Evolutionary conservation across 83 land plant species (phyloP).

Genomic region (Picea abies): DNA sequence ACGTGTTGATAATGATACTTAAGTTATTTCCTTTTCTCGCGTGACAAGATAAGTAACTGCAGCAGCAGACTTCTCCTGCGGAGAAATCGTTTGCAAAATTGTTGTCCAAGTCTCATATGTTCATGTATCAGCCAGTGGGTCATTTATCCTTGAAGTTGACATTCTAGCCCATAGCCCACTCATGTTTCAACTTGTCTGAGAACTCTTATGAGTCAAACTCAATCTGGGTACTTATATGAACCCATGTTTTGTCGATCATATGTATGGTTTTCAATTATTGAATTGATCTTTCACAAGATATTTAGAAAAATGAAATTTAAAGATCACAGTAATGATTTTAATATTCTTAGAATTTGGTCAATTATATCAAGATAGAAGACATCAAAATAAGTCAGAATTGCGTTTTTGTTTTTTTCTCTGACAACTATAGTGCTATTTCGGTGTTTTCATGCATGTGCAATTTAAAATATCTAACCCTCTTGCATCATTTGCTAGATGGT

Average conservation of each 20-base stretch:
- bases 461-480: neutral
- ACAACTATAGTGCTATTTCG: neutral
- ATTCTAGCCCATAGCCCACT: neutral
- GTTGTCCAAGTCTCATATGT: neutral
- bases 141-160: neutral
- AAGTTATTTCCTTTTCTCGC: too few species aligned
- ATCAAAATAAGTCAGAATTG: neutral
- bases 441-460: neutral
- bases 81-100: neutral
- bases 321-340: neutral
- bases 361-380: neutral
- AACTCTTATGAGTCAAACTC: neutral
- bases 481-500: neutral
- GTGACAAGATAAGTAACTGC: too few species aligned
- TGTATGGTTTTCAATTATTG: neutral
- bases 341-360: neutral
- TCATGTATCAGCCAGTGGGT: neutral
- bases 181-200: neutral
- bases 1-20: too few species aligned
- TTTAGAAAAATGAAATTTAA: neutral
- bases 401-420: neutral
- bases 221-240: neutral
- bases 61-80: neutral
- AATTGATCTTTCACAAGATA: neutral
- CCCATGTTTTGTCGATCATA: neutral